Percentiles rank a stretch among this genome's conserved stretches.
phyloP scores from a whole-genome alignment of 108 stramenopile species.

The Epithemia pelagica region DNA sequence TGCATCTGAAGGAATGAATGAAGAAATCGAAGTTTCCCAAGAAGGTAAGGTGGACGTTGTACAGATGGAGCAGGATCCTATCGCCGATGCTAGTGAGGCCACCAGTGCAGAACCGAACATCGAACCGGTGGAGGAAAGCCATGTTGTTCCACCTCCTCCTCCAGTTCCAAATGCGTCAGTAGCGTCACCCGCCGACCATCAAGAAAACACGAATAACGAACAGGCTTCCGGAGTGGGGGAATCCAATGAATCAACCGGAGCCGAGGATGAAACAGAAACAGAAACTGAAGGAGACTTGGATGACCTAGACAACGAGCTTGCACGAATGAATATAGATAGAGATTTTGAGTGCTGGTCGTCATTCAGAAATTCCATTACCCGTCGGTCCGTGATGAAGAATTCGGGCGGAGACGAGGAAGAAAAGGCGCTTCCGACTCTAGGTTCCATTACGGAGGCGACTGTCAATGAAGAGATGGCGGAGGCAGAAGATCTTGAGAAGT shows the following conservation, averaged over 20 bases:
- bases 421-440: background rate
- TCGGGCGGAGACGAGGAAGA: background rate
- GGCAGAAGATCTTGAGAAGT: slow-evolving; percentile 1
- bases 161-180: background rate
- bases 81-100: background rate
- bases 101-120: background rate
- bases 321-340: slow-evolving; percentile 8
- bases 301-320: background rate
- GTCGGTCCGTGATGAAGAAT: background rate
- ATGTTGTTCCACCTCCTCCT: background rate
- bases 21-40: background rate
- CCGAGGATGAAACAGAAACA: background rate
- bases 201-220: background rate
- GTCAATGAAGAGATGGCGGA: background rate
- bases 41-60: background rate
- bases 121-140: background rate
- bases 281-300: background rate
- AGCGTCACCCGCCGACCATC: background rate
- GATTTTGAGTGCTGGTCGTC: slow-evolving; percentile 10
- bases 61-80: background rate
- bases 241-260: background rate
- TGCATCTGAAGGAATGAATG: background rate
- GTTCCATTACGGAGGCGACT: background rate
- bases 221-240: background rate
- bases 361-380: background rate